Percentiles rank a stretch among this genome's conserved stretches.
Evolutionary conservation across 1,284 basidiomycete species (phyloP).

Genomic region (Porodaedalea pini): DNA sequence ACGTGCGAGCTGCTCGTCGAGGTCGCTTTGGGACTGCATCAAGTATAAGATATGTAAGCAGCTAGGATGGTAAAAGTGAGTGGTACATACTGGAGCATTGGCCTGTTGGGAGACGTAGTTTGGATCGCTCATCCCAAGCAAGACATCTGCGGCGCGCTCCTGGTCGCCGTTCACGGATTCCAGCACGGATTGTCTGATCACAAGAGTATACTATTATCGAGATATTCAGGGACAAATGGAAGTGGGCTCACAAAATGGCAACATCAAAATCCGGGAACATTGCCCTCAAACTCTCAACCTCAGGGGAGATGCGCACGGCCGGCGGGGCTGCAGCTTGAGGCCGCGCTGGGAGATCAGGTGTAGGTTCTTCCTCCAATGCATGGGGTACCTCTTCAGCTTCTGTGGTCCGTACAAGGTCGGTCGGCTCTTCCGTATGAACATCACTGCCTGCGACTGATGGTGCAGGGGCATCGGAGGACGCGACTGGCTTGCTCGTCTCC

Average conservation of each 20-base stretch:
- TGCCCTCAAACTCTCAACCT: conserved; percentile 51
- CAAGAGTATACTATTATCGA: not conserved
- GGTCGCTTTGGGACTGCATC: conserved; percentile 49
- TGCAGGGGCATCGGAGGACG: not conserved
- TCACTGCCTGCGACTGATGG: not conserved
- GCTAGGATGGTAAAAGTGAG: not conserved
- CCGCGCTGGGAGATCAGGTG: not conserved
- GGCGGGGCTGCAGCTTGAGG: not conserved
- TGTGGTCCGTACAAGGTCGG: not conserved
- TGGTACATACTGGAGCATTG: conserved; percentile 24
- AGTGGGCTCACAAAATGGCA: conserved; percentile 50
- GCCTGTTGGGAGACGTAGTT: conserved; percentile 45
- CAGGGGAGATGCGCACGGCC: conserved; percentile 30
- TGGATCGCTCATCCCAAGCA: conserved; percentile 80
- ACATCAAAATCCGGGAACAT: conserved; percentile 83
- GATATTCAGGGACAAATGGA: conserved; percentile 1
- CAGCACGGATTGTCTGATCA: conserved; percentile 55
- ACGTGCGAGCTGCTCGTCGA: conserved; percentile 74
- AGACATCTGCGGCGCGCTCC: conserved; percentile 65
- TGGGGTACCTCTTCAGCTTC: not conserved
- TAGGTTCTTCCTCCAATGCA: not conserved
- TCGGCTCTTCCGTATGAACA: not conserved
- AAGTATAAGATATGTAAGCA: not conserved
- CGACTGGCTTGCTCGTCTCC: not conserved
- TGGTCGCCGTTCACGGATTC: conserved; percentile 63